These are phyloP conservation scores for Leishmania tarentolae DNA, from an alignment of 208 protist species.

Conservation along the genomic window DNA sequence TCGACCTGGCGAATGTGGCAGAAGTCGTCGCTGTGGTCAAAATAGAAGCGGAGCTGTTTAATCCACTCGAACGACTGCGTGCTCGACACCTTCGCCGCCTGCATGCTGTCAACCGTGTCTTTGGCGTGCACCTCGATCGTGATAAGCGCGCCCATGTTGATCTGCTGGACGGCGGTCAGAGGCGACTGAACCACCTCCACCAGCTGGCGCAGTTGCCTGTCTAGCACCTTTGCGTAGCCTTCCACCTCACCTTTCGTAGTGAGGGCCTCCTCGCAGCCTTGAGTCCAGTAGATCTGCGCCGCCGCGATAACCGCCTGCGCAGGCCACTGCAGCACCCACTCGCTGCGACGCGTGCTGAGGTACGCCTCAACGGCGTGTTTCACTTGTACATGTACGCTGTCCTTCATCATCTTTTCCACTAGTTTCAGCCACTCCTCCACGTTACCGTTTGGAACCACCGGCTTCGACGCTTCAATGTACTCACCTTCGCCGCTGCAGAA, in stretches of 20 bases:
- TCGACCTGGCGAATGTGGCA: slow-evolving; percentile 96
- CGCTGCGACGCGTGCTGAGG: slow-evolving; percentile 55
- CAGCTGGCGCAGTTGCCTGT: slow-evolving; percentile 87
- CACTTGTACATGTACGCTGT: slow-evolving; percentile 82
- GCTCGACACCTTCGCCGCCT: slow-evolving; percentile 51
- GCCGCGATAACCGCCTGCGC: slow-evolving; percentile 93
- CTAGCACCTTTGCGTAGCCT: slow-evolving; percentile 60
- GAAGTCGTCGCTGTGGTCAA: slow-evolving; percentile 78
- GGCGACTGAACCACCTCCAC: slow-evolving; percentile 93
- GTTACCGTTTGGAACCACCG: slow-evolving; percentile 91
- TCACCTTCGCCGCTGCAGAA: slow-evolving; percentile 96
- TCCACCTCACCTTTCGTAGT: slow-evolving; percentile 64
- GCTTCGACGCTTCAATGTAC: slow-evolving; percentile 81
- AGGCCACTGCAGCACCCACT: slow-evolving; percentile 93
- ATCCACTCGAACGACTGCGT: slow-evolving; percentile 97
- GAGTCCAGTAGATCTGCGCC: slow-evolving; percentile 95
- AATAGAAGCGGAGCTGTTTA: slow-evolving; percentile 97
- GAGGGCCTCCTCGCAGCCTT: slow-evolving; percentile 92
- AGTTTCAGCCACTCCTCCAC: slow-evolving; percentile 96
- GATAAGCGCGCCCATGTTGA: slow-evolving; percentile 96
- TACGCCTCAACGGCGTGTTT: slow-evolving; percentile 67
- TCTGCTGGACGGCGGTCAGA: slow-evolving; percentile 77
- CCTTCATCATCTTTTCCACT: slow-evolving; percentile 96
- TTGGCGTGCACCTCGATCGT: slow-evolving; percentile 97
- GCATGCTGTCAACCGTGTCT: slow-evolving; percentile 93